These are phyloP conservation scores for Hyphopichia homilentoma DNA, from an alignment of 805 yeast species.

Conservation along the genomic window DNA sequence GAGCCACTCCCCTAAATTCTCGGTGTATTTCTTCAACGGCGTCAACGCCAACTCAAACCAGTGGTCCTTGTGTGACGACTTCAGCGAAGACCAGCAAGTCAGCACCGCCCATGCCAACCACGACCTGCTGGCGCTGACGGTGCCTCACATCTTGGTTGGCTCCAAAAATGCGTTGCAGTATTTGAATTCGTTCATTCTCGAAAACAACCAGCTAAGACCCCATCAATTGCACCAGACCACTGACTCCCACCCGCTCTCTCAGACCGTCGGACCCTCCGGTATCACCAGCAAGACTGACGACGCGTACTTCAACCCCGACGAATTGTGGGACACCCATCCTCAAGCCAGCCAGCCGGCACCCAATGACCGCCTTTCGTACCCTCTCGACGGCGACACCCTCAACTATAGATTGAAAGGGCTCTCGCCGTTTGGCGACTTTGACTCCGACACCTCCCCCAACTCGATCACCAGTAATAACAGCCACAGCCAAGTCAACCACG, in stretches of 20 bases:
- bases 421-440: constrained; percentile 16
- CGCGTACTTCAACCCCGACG: constrained; percentile 4
- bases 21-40: constrained; percentile 66
- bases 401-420: constrained; percentile 1
- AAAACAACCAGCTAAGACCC: constrained; percentile 24
- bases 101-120: constrained; percentile 56
- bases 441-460: constrained; percentile 16
- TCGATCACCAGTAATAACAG: constrained; percentile 9
- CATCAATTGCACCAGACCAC: no score
- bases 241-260: no score
- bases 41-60: constrained; percentile 53
- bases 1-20: constrained; percentile 68
- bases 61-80: constrained; percentile 82
- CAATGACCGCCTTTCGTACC: no score
- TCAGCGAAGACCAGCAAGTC: constrained; percentile 80
- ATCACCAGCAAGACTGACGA: no score
- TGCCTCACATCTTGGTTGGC: constrained; percentile 71
- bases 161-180: constrained; percentile 45
- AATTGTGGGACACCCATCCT: constrained; percentile 1
- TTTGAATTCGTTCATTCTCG: constrained; percentile 51
- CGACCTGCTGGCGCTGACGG: constrained; percentile 26
- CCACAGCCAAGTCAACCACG: background rate
- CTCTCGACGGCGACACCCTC: no score
- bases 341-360: no score
- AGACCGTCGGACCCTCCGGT: no score